Evolutionary conservation across 2,329 filamentous ascomycete species (phyloP), one percentile per base, ranked within the genome.

Genomic region (Ascochyta fabae): DNA sequence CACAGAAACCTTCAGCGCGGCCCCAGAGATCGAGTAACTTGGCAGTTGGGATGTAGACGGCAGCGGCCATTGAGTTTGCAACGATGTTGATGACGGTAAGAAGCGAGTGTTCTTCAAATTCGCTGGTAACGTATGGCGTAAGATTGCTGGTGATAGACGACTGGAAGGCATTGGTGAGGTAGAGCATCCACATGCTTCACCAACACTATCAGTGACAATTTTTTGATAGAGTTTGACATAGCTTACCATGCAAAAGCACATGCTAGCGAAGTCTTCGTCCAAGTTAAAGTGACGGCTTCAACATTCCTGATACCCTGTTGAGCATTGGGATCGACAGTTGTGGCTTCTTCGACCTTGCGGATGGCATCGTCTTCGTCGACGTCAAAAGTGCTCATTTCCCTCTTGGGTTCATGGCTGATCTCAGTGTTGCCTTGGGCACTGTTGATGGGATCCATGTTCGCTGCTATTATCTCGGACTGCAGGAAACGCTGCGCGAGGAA

Each of bases 121-220:
- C 61, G 40, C 65, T 69, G 1, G 65, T 70, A 34, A 79, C 77
- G 48, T 67, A 72, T 5, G 67, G 65, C 1, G 56, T 60, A 9
- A 70, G 53, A 40, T 75, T 77, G 50, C 67, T 68, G 45, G 75
- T 71, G 40, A 73, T 71, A 39, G 68, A 69, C 4, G 77, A 62
- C 58, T 78, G 69, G 44, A 79, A 65, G 16, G 73, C 79, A 40
- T 82, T 81, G 60, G 73, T 72, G 52, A 80, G 75, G 31, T 76
- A 77, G 46, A 77, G 72, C 19, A 78, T 55, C 61, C 61, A 64
- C 56, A 64, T 63, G 33, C 61, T 63, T 34, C 22, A 38, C 12
- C 10, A 33, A 9, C 15, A 27, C 19, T 38, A 43, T 60, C 36
- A 58, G 54, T 16, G 4, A n/a, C 7, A 3, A 7, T 33, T 7